A percentile compares a stretch with the other conserved stretches of the same genome.
phyloP scores from a whole-genome alignment of 2,329 filamentous ascomycete genomes.

The Akanthomyces dipterigenus region DNA sequence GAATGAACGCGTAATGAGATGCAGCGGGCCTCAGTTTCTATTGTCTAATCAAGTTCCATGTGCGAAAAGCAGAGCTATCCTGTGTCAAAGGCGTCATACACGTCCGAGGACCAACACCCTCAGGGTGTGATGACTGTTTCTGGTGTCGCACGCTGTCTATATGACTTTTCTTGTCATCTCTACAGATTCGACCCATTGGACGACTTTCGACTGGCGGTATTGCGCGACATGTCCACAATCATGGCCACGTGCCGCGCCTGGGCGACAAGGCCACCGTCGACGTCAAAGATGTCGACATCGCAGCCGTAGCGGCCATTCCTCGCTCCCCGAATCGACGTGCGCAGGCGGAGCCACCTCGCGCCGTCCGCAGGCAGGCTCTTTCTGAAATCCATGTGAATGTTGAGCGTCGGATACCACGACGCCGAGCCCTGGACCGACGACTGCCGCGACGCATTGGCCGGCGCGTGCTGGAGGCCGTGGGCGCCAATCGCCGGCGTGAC shows the following conservation, averaged over 20 bases:
- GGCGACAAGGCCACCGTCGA: conserved; percentile 23
- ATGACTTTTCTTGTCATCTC: neutral
- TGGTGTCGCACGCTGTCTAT: neutral
- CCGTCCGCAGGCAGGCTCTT: conserved; percentile 61
- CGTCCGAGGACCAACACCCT: neutral
- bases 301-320: conserved; percentile 68
- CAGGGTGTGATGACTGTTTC: neutral
- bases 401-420: conserved; percentile 71
- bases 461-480: neutral
- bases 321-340: conserved; percentile 59
- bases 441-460: neutral
- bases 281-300: conserved; percentile 60
- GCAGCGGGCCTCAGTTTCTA: neutral
- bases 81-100: neutral
- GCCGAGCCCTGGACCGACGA: neutral
- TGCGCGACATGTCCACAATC: conserved; percentile 19
- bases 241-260: conserved; percentile 26
- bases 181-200: neutral
- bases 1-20: neutral
- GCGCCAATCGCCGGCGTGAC: neutral
- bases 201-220: conserved; percentile 19
- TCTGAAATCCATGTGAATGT: conserved; percentile 72
- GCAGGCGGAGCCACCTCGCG: conserved; percentile 64
- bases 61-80: neutral
- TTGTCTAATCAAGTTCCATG: neutral